phyloP scores from a whole-genome alignment of 2,329 filamentous ascomycete species.

The Calonectria leucothoes region DNA sequence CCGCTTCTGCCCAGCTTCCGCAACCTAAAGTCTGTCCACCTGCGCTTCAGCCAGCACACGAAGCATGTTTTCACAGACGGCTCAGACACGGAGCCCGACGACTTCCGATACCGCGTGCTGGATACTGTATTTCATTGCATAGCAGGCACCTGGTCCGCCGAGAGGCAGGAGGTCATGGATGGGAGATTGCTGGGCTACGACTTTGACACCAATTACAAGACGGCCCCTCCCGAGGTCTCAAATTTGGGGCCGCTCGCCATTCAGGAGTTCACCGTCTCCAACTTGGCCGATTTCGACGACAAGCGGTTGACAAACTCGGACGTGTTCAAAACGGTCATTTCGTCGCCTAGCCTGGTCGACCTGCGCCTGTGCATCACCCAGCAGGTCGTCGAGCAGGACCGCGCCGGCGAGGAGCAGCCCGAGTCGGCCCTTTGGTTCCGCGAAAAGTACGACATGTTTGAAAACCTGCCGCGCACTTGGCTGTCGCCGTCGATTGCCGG shows the following conservation, averaged over 20 bases:
- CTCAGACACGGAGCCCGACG: conserved; percentile 4
- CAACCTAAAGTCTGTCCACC: conserved; percentile 9
- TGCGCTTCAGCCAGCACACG: conserved; percentile 14
- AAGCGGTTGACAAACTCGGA: conserved; percentile 5
- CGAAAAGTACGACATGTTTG: conserved; percentile 36
- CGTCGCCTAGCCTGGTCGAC: background rate
- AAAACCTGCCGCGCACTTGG: conserved; percentile 35
- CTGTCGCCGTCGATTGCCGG: conserved; percentile 33
- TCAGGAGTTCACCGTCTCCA: conserved; percentile 16
- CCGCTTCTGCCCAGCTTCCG: conserved; percentile 11
- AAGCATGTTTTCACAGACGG: conserved; percentile 1
- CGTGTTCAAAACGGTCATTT: conserved; percentile 8
- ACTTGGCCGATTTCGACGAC: conserved; percentile 15
- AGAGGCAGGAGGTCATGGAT: conserved; percentile 4
- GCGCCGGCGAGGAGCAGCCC: background rate
- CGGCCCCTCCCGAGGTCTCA: background rate
- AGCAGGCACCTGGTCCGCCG: conserved; percentile 6
- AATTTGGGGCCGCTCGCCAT: conserved; percentile 1
- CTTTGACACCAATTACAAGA: background rate
- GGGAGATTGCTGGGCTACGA: background rate
- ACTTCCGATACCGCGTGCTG: conserved; percentile 21
- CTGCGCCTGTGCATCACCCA: conserved; percentile 11
- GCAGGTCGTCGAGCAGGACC: background rate
- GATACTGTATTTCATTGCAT: conserved; percentile 22
- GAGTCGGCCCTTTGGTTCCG: background rate